Base-by-base conservation (phyloP, 2,329 filamentous ascomycete genomes). In the Talaromyces sp. region DNA sequence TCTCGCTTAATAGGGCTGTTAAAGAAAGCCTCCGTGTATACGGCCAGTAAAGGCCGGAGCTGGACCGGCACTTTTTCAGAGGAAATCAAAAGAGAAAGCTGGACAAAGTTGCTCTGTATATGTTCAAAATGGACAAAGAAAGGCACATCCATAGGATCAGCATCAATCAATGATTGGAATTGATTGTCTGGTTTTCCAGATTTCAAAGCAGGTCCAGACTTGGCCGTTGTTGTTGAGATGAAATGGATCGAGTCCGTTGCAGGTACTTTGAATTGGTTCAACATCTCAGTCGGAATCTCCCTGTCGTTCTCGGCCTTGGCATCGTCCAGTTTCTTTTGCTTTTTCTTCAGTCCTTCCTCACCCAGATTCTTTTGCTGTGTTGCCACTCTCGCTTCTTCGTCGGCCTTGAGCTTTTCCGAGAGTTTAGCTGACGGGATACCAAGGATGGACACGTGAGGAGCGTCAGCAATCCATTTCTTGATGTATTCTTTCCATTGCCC, bases 101-200 rank as follows among this genome's bases (percentile, higher is more conserved):
- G 89, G 7, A 96, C 91, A 73, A 99, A 99, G 70, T 91, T 96
- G 62, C 91, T 96, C 2, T 89, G 88, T 14, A 98, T 92, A 69
- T 96, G 88, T 75, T 99, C 95, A 66, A 96, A 99, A 75, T 99
- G 93, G n/a, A 99, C 82, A 75, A 97, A 99, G 2, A 98, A 79
- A 0, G 91, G 89, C n/a, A 87, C 72, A 17, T 81, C 79, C 7
- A 80, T 74, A 41, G 83, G 81, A 46, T 91, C 85, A 14, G 82
- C 79, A 71, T 98, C 90, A 55, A 99, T 85, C 55, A 88, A 76
- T 62, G 86, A 82, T 73, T 99, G 95, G 4, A 91, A 85, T 4
- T 82, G 73, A 65, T 91, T 93, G 31, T 86, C 77, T 0, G 83
- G 80, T 26, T 82, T 77, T 0, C 92, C 93, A 55, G 92, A 78